Conservation (phyloP, 1,139 yeast species). For the Geotrichum carabidarum region DNA sequence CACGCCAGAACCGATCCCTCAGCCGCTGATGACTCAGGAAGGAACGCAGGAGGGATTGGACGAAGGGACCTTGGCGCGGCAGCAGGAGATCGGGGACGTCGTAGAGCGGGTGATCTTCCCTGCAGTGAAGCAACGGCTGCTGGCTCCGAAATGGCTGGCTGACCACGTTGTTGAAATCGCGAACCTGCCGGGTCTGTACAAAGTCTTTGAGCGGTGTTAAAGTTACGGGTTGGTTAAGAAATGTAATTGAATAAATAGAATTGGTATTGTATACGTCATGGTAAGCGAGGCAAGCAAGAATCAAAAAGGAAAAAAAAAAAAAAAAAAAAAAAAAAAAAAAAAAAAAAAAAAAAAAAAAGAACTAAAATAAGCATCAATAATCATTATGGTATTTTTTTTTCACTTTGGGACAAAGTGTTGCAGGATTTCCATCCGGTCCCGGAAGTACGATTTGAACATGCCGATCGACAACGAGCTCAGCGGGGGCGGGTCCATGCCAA, state of each 20-base stretch:
- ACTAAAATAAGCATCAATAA: constrained; percentile 7
- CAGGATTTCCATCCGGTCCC: constrained; percentile 30
- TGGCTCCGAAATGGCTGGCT: constrained; percentile 55
- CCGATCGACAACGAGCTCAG: constrained; percentile 16
- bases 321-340: background rate
- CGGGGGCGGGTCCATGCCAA: background rate
- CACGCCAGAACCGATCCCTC: constrained; percentile 54
- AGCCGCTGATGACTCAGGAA: constrained; percentile 27
- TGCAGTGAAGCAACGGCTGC: constrained; percentile 52
- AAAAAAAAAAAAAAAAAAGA: constrained; percentile 3
- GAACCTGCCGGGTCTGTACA: constrained; percentile 82
- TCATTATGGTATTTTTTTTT: background rate
- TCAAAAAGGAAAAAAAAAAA: background rate
- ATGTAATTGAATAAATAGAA: background rate
- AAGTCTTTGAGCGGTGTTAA: constrained; percentile 86
- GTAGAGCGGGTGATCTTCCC: constrained; percentile 62
- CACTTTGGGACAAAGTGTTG: constrained; percentile 12
- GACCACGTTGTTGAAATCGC: constrained; percentile 76
- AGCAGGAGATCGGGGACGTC: constrained; percentile 20
- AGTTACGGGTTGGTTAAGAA: background rate
- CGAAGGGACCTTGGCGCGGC: constrained; percentile 17
- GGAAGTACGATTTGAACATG: constrained; percentile 27
- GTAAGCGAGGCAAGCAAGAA: background rate
- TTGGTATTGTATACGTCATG: background rate
- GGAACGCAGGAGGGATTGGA: constrained; percentile 7